phyloP scores from a whole-genome alignment of 1,139 yeast species.

The Diutina sp. region DNA sequence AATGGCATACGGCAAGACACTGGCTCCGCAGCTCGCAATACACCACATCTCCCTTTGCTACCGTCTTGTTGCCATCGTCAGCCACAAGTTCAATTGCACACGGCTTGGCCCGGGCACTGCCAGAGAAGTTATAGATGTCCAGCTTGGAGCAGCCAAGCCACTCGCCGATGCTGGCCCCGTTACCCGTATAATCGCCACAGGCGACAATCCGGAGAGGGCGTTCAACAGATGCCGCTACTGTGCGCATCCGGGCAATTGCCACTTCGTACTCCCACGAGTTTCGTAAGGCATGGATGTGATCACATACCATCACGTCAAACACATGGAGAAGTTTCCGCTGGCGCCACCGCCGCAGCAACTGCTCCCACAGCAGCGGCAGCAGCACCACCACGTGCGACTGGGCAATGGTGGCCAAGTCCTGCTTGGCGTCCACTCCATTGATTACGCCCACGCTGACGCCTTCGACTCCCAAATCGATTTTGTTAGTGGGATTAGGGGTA shows the following conservation, averaged over 20 bases:
- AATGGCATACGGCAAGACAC: not conserved
- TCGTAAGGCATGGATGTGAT: constrained; percentile 66
- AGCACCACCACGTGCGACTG: constrained; percentile 56
- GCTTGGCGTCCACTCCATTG: not conserved
- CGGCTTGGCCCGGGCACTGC: constrained; percentile 43
- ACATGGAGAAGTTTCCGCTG: constrained; percentile 57
- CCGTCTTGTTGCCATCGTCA: not conserved
- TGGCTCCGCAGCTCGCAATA: not conserved
- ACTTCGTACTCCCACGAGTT: constrained; percentile 43
- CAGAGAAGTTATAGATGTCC: constrained; percentile 57
- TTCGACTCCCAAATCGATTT: not conserved
- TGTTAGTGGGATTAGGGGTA: not conserved
- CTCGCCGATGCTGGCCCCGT: constrained; percentile 67
- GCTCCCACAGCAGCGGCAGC: constrained; percentile 71
- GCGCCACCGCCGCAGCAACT: constrained; percentile 70
- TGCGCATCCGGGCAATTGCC: constrained; percentile 55
- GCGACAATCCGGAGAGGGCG: constrained; percentile 47
- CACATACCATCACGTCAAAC: constrained; percentile 58
- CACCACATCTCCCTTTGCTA: not conserved
- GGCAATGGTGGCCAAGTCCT: constrained; percentile 11
- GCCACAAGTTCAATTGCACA: not conserved
- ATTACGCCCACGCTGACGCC: not conserved
- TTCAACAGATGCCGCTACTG: constrained; percentile 53
- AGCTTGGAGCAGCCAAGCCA: constrained; percentile 68
- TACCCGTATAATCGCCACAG: constrained; percentile 55